Conservation (phyloP, 768 basidiomycete genomes). For the Holtermanniella nyarrowii region DNA sequence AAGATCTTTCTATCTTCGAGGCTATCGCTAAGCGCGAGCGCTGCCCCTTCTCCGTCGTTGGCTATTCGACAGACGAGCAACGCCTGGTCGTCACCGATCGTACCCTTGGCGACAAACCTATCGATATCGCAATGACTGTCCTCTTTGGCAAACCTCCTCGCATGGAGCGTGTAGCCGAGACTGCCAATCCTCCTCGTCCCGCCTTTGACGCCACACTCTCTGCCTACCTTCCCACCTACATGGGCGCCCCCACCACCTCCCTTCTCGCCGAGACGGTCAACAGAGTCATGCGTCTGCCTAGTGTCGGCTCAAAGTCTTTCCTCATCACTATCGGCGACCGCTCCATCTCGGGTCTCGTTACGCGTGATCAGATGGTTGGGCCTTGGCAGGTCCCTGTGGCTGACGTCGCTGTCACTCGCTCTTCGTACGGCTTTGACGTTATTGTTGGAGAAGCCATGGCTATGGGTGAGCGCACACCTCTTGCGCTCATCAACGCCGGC, state of each 20-base stretch:
- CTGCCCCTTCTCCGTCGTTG: conserved; percentile 87
- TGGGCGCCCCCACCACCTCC: conserved; percentile 41
- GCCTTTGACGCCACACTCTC: conserved; percentile 64
- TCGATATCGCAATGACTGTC: conserved; percentile 84
- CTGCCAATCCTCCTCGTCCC: conserved; percentile 43
- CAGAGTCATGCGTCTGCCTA: conserved; percentile 79
- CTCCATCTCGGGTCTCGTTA: conserved; percentile 82
- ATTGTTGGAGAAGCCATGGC: conserved; percentile 90
- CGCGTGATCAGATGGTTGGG: conserved; percentile 97
- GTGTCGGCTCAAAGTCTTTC: conserved; percentile 92
- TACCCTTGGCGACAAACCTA: conserved; percentile 64
- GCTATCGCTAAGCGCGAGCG: conserved; percentile 74
- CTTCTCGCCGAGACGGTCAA: conserved; percentile 54
- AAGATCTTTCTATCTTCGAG: conserved; percentile 55
- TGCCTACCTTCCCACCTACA: conserved; percentile 48
- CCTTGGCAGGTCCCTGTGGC: conserved; percentile 98
- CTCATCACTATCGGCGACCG: conserved; percentile 97
- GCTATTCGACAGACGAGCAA: conserved; percentile 68
- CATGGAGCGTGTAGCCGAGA: conserved; percentile 65
- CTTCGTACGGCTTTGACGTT: conserved; percentile 84
- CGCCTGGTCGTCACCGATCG: conserved; percentile 82
- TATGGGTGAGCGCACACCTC: conserved; percentile 90
- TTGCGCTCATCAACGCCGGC: conserved; percentile 74
- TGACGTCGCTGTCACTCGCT: conserved; percentile 91
- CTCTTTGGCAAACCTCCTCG: conserved; percentile 93